Conservation (phyloP, 352 stramenopile species). For the Phytophthora chlamydospora region DNA sequence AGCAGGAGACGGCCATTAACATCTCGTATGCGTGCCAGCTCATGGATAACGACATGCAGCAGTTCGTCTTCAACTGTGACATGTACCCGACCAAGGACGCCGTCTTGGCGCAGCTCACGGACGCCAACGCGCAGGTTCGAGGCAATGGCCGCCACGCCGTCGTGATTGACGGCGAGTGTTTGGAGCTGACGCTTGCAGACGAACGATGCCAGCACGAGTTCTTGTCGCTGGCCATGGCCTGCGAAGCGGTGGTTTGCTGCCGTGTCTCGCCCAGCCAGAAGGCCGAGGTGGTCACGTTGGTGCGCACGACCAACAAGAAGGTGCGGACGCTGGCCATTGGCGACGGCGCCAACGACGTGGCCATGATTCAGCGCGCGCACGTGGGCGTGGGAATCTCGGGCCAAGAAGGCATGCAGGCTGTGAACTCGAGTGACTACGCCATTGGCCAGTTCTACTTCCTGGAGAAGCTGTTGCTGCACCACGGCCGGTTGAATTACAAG, state of each 20-base stretch:
- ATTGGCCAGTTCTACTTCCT: constrained; percentile 98
- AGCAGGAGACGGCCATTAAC: constrained; percentile 95
- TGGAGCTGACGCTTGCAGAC: constrained; percentile 65
- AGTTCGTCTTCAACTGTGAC: constrained; percentile 71
- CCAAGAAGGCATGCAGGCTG: constrained; percentile 94
- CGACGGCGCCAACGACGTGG: constrained; percentile 95
- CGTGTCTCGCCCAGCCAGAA: constrained; percentile 88
- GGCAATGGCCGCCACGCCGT: constrained; percentile 52
- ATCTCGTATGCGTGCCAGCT: constrained; percentile 92
- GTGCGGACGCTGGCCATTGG: constrained; percentile 89
- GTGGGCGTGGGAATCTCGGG: constrained; percentile 92
- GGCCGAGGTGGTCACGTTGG: constrained; percentile 74
- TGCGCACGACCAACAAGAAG: constrained; percentile 54
- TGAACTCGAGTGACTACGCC: constrained; percentile 98
- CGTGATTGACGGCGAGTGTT: constrained; percentile 73
- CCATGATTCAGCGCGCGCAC: constrained; percentile 93
- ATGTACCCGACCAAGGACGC: constrained; percentile 60
- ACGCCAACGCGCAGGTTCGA: constrained; percentile 38
- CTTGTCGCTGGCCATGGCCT: constrained; percentile 68
- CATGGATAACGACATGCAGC: constrained; percentile 88
- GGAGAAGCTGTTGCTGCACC: constrained; percentile 94
- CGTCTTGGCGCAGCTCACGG: constrained; percentile 40
- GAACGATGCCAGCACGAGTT: constrained; percentile 65
- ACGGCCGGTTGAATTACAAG: constrained; percentile 98
- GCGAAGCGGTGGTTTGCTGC: constrained; percentile 82